These are phyloP conservation scores for Metarhizium humberi DNA, from an alignment of 2,329 filamentous ascomycete species.

Conservation along the genomic window DNA sequence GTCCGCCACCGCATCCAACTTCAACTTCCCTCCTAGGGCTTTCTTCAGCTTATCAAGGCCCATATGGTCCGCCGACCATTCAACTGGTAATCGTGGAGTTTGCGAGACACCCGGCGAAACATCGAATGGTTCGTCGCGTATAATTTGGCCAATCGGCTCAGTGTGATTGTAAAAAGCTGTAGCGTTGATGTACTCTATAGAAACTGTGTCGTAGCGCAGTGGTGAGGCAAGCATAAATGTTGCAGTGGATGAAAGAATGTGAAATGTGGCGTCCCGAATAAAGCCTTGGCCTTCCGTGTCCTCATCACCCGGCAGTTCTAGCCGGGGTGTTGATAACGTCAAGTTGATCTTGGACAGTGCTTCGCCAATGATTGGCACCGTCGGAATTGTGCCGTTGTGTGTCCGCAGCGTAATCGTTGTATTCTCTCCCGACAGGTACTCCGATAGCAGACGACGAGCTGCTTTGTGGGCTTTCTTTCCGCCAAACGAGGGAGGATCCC, in stretches of 20 bases:
- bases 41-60: slow-evolving; percentile 75
- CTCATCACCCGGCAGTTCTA: slow-evolving; percentile 46
- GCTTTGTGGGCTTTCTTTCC: slow-evolving; percentile 51
- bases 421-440: slow-evolving; percentile 83
- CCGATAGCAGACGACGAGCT: slow-evolving; percentile 67
- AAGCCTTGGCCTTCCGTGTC: slow-evolving; percentile 47
- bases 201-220: slow-evolving; percentile 60
- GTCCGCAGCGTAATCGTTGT: slow-evolving; percentile 67
- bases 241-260: slow-evolving; percentile 78
- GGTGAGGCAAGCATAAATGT: slow-evolving; percentile 78
- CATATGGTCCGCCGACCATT: slow-evolving; percentile 66
- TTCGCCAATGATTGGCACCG: slow-evolving; percentile 60
- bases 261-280: slow-evolving; percentile 77
- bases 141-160: slow-evolving; percentile 67
- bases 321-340: slow-evolving; percentile 59
- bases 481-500: slow-evolving; percentile 58
- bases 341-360: slow-evolving; percentile 65
- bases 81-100: slow-evolving; percentile 72
- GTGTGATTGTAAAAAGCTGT: slow-evolving; percentile 78
- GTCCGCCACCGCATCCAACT: slow-evolving; percentile 67
- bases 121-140: slow-evolving; percentile 64
- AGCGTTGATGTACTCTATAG: slow-evolving; percentile 72
- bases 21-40: slow-evolving; percentile 71
- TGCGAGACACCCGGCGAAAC: slow-evolving; percentile 65
- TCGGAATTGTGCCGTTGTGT: slow-evolving; percentile 64